These are phyloP conservation scores for Penicillium turbatum DNA, from an alignment of 495 filamentous ascomycete genomes.

Conservation along the genomic window DNA sequence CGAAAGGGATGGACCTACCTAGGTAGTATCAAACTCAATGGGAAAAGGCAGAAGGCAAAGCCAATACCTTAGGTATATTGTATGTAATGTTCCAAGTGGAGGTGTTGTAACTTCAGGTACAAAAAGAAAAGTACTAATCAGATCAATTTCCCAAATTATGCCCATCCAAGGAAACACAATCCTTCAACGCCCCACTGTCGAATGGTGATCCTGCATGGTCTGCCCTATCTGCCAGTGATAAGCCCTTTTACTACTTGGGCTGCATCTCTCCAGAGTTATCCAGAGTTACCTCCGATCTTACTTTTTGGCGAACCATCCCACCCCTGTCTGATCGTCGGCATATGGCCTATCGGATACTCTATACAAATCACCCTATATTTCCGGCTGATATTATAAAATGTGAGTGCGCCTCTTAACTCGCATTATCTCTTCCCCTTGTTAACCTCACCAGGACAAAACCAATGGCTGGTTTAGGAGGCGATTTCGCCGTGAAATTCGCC, in stretches of 20 bases:
- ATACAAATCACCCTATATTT: conserved; percentile 6
- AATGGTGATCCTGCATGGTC: background rate
- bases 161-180: conserved; percentile 7
- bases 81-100: no score
- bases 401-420: conserved; percentile 13
- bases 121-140: conserved; percentile 9
- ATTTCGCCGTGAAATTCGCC: conserved; percentile 32
- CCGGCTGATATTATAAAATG: conserved; percentile 18
- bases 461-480: conserved; percentile 36
- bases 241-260: conserved; percentile 6
- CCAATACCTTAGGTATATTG: no score
- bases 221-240: conserved; percentile 10
- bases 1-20: no score
- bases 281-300: conserved; percentile 7
- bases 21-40: no score
- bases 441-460: conserved; percentile 16
- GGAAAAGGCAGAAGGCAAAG: no score
- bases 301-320: conserved; percentile 7
- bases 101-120: conserved; percentile 7
- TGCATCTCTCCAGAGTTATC: no score
- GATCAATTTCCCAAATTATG: conserved; percentile 11
- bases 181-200: background rate
- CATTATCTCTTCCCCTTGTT: conserved; percentile 9
- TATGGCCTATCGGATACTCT: conserved; percentile 20
- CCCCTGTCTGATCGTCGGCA: conserved; percentile 14